Base-by-base conservation (phyloP, 495 filamentous ascomycete genomes). In the Oleoguttula mirabilis region DNA sequence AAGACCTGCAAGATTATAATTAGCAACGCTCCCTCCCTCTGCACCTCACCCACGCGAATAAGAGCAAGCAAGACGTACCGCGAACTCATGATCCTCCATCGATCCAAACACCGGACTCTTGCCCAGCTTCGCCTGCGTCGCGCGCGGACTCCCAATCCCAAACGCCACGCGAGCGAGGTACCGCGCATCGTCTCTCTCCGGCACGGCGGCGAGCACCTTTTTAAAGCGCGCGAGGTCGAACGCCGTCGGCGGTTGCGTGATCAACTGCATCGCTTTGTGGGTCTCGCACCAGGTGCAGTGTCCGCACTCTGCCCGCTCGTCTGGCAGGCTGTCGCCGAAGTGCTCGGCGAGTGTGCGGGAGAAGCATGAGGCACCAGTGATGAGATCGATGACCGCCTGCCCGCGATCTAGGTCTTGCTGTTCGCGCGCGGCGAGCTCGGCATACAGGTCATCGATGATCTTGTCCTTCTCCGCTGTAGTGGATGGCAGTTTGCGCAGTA, bases 91-190 rank as follows among this genome's bases (percentile, higher is more conserved):
- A 8, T 41, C 25, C 22, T 44, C 60, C 58, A 76, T 60, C 3
- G 68, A 69, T 7, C 63, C 65, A 55, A 75, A 78, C 2, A 68
- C 58, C 0, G 12, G 8, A 10, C 50, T 43, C 20, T 54, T 65
- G 11, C 64, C 58, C 17, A 74, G 49, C 44, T 66, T 71, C 42
- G 69, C 50, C 17, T 42, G 32, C 3, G 53, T 57, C 0, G 69
- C 56, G 17, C 72, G 52, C 0, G 75, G 74, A 48, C 71, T 77
- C 32, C 57, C 55, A 34, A 79, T 73, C 0, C 75, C 75, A 54
- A 75, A 77, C 1, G 71, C 75, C 6, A 77, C 50, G 16, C 66
- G 57, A 0, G 75, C 69, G 10, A 79, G 49, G 36, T 74, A 64
- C 21, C 71, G 48, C 6, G 73, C 65, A 57, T 79, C 75, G 38